Conservation (phyloP, 2,329 filamentous ascomycete genomes). For the Fusarium zealandicum region DNA sequence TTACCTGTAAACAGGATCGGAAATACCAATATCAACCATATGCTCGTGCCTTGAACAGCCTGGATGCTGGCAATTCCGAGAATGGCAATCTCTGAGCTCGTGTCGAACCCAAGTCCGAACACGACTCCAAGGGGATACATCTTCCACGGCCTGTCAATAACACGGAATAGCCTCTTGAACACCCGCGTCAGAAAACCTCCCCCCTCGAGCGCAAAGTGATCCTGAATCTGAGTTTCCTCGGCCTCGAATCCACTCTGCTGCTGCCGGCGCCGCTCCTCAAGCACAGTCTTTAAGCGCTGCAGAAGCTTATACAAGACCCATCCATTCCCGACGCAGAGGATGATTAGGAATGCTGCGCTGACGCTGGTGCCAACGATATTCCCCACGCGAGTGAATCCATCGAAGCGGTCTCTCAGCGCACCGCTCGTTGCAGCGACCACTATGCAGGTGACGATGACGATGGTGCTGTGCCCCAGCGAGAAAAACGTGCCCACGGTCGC, state of each 20-base stretch:
- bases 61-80: slow-evolving; percentile 90
- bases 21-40: slow-evolving; percentile 95
- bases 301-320: slow-evolving; percentile 85
- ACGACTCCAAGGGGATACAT: slow-evolving; percentile 92
- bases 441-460: slow-evolving; percentile 88
- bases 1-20: slow-evolving; percentile 85
- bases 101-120: slow-evolving; percentile 94
- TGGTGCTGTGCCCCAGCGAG: slow-evolving; percentile 90
- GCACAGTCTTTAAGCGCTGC: slow-evolving; percentile 68
- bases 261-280: slow-evolving; percentile 49
- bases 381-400: slow-evolving; percentile 79
- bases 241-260: slow-evolving; percentile 40
- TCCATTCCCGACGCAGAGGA: slow-evolving; percentile 82
- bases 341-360: slow-evolving; percentile 80
- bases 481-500: slow-evolving; percentile 96
- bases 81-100: slow-evolving; percentile 90
- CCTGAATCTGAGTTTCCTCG: slow-evolving; percentile 42
- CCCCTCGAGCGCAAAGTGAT: slow-evolving; percentile 73
- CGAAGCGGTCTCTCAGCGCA: slow-evolving; percentile 81
- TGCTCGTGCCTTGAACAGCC: slow-evolving; percentile 81
- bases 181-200: slow-evolving; percentile 76
- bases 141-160: slow-evolving; percentile 84
- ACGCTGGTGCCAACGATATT: slow-evolving; percentile 90
- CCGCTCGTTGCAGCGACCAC: slow-evolving; percentile 91
- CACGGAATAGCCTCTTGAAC: slow-evolving; percentile 77